phyloP scores from a whole-genome alignment of 768 basidiomycete genomes.

The Heimioporus sp. region DNA sequence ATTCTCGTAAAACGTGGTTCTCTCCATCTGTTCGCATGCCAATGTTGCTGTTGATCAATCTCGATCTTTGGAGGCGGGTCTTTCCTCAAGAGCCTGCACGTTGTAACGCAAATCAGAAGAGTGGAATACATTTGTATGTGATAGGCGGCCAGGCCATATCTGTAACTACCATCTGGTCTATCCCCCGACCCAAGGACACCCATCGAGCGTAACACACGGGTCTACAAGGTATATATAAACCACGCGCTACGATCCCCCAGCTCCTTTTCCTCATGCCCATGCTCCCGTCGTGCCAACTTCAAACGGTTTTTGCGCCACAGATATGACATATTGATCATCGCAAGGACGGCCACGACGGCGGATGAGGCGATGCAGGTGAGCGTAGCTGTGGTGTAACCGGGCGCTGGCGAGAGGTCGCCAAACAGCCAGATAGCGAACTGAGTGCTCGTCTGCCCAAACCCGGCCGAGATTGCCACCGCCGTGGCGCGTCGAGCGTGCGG shows the following conservation, averaged over 20 bases:
- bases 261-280: conserved; percentile 38
- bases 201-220: too few relatives aligned
- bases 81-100: too few relatives aligned
- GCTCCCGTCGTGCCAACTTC: conserved; percentile 39
- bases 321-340: conserved; percentile 40
- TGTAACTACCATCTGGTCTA: too few relatives aligned
- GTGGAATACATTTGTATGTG: too few relatives aligned
- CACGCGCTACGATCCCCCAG: conserved; percentile 55
- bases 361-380: conserved; percentile 36
- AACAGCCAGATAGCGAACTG: conserved; percentile 63
- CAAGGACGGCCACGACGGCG: conserved; percentile 36
- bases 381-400: conserved; percentile 50
- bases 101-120: too few relatives aligned
- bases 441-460: conserved; percentile 54
- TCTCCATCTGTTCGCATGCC: too few relatives aligned
- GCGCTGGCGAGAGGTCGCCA: conserved; percentile 47
- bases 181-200: too few relatives aligned
- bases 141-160: too few relatives aligned
- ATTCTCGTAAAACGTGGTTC: too few relatives aligned
- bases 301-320: conserved; percentile 43
- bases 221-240: conserved; percentile 50
- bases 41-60: too few relatives aligned
- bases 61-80: too few relatives aligned
- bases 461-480: conserved; percentile 52
- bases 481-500: conserved; percentile 59